Conservation (phyloP, 2,329 filamentous ascomycete genomes). For the Sporothrix protearum region DNA sequence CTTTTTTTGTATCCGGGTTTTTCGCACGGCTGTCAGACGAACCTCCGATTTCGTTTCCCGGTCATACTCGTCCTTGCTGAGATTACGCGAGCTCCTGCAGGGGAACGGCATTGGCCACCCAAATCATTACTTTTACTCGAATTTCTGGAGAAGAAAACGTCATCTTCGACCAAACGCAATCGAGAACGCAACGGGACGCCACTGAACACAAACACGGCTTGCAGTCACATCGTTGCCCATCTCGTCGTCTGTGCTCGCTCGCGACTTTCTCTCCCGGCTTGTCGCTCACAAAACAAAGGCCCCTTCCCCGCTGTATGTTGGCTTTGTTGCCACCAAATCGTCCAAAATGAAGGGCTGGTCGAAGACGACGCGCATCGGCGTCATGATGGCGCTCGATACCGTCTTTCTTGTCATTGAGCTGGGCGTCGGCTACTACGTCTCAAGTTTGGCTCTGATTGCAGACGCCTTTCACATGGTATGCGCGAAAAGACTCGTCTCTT, state of each 20-base stretch:
- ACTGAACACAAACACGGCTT: background rate
- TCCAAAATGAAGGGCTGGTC: conserved; percentile 62
- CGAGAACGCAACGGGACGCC: background rate
- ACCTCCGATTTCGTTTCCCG: background rate
- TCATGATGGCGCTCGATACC: conserved; percentile 87
- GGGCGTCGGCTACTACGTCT: conserved; percentile 77
- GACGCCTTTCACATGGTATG: conserved; percentile 97
- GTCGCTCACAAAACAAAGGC: background rate
- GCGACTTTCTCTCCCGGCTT: background rate
- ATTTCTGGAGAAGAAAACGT: conserved; percentile 5
- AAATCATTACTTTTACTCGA: background rate
- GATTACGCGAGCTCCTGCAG: background rate
- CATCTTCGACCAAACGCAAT: background rate
- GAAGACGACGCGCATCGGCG: conserved; percentile 86
- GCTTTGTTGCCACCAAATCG: background rate
- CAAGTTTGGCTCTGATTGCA: conserved; percentile 88
- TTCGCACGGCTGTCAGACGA: background rate
- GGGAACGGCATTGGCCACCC: background rate
- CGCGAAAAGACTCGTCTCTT: conserved; percentile 25
- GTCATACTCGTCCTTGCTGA: background rate
- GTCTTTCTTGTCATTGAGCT: conserved; percentile 90
- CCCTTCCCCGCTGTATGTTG: background rate
- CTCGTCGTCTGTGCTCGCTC: background rate
- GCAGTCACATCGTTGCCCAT: conserved; percentile 1
- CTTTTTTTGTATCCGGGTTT: background rate